Percentiles rank a stretch among this genome's conserved stretches.
Conservation (phyloP, 2,329 filamentous ascomycete species). For the Coleophoma crateriformis region DNA sequence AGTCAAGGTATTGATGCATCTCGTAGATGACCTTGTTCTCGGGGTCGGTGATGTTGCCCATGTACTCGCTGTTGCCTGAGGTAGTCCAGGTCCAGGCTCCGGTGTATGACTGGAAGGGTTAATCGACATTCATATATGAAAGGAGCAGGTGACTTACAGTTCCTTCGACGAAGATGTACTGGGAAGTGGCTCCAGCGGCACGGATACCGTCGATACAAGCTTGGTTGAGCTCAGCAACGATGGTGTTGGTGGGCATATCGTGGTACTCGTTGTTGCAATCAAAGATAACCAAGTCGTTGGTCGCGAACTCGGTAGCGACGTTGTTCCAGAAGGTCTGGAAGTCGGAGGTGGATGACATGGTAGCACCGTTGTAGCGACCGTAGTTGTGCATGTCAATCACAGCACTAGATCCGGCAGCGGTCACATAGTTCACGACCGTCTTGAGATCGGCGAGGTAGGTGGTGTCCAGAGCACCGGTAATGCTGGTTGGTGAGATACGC, state of each 20-base stretch:
- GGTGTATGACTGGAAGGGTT: conserved; percentile 22
- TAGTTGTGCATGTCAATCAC: conserved; percentile 46
- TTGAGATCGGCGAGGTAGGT: conserved; percentile 38
- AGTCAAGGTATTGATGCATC: conserved; percentile 59
- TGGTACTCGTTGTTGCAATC: conserved; percentile 42
- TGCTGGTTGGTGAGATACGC: conserved; percentile 41
- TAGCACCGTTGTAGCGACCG: conserved; percentile 37
- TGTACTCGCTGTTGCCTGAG: conserved; percentile 35
- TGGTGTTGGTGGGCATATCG: conserved; percentile 30
- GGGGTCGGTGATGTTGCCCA: conserved; percentile 43
- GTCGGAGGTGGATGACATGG: conserved; percentile 28
- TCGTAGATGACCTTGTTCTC: conserved; percentile 50
- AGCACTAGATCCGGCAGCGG: conserved; percentile 36
- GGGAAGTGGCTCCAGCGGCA: conserved; percentile 35
- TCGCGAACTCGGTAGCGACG: conserved; percentile 30
- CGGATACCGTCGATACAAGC: conserved; percentile 38
- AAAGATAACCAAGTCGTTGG: conserved; percentile 30
- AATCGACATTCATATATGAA: neutral
- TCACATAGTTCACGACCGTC: conserved; percentile 38
- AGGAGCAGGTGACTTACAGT: conserved; percentile 18
- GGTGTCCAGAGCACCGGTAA: conserved; percentile 38
- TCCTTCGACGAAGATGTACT: conserved; percentile 58
- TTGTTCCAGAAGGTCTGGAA: conserved; percentile 37
- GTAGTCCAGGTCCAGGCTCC: conserved; percentile 43
- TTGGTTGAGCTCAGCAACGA: conserved; percentile 35